These are phyloP conservation scores for Phytophthora ramorum DNA, from an alignment of 352 stramenopile species.

Conservation along the genomic window DNA sequence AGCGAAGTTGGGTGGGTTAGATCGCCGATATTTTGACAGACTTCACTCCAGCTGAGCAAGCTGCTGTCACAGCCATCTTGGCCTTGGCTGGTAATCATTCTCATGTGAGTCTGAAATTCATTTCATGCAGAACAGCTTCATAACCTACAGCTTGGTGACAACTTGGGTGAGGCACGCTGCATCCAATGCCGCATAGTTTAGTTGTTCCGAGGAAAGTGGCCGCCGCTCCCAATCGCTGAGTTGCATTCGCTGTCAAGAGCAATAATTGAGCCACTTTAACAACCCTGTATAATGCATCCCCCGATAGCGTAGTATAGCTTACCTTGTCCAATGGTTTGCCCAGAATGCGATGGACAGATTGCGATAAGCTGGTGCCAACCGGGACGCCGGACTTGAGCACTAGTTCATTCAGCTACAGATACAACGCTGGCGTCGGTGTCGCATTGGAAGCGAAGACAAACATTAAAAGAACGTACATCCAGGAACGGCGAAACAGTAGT, in stretches of 20 bases:
- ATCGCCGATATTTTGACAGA: slow-evolving; percentile 5
- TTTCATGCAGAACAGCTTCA: neutral
- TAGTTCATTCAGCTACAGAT: slow-evolving; percentile 40
- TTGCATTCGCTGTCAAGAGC: slow-evolving; percentile 37
- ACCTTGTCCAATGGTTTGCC: slow-evolving; percentile 76
- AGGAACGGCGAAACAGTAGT: slow-evolving; percentile 46
- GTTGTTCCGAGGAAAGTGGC: slow-evolving; percentile 30
- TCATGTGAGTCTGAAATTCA: neutral
- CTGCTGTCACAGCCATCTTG: neutral
- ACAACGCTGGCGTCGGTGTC: slow-evolving; percentile 4
- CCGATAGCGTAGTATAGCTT: neutral
- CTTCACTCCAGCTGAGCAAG: slow-evolving; percentile 10
- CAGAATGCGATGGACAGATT: slow-evolving; percentile 43
- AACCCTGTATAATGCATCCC: neutral
- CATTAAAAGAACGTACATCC: slow-evolving; percentile 37
- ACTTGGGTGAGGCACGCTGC: slow-evolving; percentile 40
- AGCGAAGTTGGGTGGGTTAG: slow-evolving; percentile 5
- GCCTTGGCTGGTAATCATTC: slow-evolving; percentile 3
- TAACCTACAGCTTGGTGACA: slow-evolving; percentile 19
- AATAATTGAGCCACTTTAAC: slow-evolving; percentile 3
- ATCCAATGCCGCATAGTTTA: slow-evolving; percentile 39
- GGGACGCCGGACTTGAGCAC: slow-evolving; percentile 27
- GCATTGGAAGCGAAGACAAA: neutral
- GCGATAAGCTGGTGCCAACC: slow-evolving; percentile 53
- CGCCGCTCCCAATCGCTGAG: slow-evolving; percentile 41